Conservation (phyloP, 768 basidiomycete species). For the Lactarius evosmus region DNA sequence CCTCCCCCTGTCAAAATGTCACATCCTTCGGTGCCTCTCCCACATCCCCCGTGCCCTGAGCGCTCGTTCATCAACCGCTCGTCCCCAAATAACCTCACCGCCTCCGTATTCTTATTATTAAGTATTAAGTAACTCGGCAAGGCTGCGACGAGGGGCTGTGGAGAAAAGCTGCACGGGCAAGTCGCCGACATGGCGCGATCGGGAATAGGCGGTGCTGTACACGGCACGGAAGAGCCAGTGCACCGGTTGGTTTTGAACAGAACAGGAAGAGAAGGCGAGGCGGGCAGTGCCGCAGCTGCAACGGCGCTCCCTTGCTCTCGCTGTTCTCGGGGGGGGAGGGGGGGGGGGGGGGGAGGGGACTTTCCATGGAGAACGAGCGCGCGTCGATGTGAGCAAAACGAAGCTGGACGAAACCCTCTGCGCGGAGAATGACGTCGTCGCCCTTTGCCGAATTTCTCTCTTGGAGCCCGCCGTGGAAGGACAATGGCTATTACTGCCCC, state of each 20-base stretch:
- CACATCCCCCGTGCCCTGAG: not conserved
- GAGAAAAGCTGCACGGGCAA: not conserved
- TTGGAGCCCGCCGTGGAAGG: not conserved
- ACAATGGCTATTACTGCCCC: not conserved
- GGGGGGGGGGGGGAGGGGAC: too few relatives aligned
- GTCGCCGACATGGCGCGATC: too few relatives aligned
- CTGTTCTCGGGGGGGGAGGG: too few relatives aligned
- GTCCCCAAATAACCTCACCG: not conserved
- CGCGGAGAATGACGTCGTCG: not conserved
- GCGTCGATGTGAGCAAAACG: too few relatives aligned
- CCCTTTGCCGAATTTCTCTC: not conserved
- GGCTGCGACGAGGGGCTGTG: not conserved
- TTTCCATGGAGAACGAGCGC: not conserved
- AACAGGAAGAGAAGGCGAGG: not conserved
- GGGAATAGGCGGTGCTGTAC: too few relatives aligned
- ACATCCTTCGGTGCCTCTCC: not conserved
- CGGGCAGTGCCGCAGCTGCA: too few relatives aligned
- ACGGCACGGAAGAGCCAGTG: too few relatives aligned
- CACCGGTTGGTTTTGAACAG: too few relatives aligned
- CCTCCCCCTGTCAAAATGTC: not conserved
- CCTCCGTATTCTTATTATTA: not conserved
- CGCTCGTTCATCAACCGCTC: not conserved
- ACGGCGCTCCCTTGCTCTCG: not conserved
- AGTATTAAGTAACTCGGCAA: not conserved
- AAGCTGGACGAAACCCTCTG: not conserved